Percentiles rank a stretch among this genome's conserved stretches.
Evolutionary conservation across 176 grass and related monocot genomes (phyloP).

Genomic region (Oryza punctata): DNA sequence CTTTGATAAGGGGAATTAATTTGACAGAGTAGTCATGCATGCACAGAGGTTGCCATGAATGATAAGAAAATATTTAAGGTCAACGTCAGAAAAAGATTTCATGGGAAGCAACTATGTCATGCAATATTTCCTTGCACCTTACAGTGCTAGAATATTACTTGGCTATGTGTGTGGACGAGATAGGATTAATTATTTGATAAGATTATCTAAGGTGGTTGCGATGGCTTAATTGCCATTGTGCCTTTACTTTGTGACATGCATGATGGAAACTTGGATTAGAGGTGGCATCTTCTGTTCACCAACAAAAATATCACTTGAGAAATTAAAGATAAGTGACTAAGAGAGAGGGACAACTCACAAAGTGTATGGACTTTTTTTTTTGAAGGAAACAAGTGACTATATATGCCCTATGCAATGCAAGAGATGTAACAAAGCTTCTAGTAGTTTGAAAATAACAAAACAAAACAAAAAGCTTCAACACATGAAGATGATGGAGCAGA

Average conservation of each 20-base stretch:
- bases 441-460: too few species aligned
- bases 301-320: not conserved
- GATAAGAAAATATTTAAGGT: not conserved
- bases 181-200: not conserved
- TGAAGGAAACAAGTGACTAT: not conserved
- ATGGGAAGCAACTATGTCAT: constrained; percentile 37
- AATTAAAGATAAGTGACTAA: not conserved
- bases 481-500: not conserved
- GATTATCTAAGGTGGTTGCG: constrained; percentile 24
- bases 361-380: not conserved
- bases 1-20: not conserved
- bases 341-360: not conserved
- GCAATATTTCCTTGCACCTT: constrained; percentile 21
- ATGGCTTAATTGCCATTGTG: not conserved
- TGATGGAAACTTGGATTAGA: constrained; percentile 31
- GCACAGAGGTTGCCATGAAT: not conserved
- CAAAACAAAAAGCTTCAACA: not conserved
- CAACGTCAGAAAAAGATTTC: constrained; percentile 29
- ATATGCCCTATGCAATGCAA: not conserved
- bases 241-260: constrained; percentile 28
- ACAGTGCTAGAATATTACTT: constrained; percentile 9
- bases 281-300: constrained; percentile 26
- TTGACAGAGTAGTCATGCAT: too few species aligned
- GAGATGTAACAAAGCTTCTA: not conserved
- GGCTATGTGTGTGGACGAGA: not conserved